phyloP scores from a whole-genome alignment of 2,329 filamentous ascomycete species.

The Pezicula carpinea region DNA sequence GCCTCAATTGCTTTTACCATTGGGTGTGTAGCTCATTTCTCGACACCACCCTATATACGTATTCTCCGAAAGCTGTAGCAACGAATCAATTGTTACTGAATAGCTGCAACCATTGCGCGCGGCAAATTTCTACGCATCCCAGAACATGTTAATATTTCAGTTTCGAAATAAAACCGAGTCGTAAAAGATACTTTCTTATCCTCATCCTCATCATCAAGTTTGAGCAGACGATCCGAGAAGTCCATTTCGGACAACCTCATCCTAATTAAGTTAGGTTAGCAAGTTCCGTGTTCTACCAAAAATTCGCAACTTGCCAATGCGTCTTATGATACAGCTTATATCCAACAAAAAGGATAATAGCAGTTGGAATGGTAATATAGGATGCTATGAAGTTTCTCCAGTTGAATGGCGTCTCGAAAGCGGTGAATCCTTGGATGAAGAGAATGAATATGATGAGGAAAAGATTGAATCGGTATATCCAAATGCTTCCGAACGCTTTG shows the following conservation, averaged over 20 bases:
- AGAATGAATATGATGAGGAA: slow-evolving; percentile 19
- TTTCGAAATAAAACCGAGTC: background rate
- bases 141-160: background rate
- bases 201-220: slow-evolving; percentile 6
- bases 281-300: background rate
- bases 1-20: too few relatives aligned
- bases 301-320: background rate
- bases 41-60: too few relatives aligned
- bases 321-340: slow-evolving; percentile 9
- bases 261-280: background rate
- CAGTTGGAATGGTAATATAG: slow-evolving; percentile 9
- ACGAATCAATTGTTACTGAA: too few relatives aligned
- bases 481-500: slow-evolving; percentile 16
- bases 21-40: too few relatives aligned
- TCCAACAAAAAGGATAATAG: slow-evolving; percentile 5
- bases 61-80: too few relatives aligned
- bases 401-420: slow-evolving; percentile 9
- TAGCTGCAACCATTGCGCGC: too few relatives aligned
- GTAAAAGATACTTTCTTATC: background rate
- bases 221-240: slow-evolving; percentile 9
- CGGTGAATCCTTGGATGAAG: slow-evolving; percentile 19
- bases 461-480: slow-evolving; percentile 16
- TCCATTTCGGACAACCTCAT: slow-evolving; percentile 8
- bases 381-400: slow-evolving; percentile 6
- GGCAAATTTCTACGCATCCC: too few relatives aligned